Evolutionary conservation across 2,329 filamentous ascomycete genomes (phyloP), one percentile per base, ranked within the genome.

Genomic region (Microcera coccophila): DNA sequence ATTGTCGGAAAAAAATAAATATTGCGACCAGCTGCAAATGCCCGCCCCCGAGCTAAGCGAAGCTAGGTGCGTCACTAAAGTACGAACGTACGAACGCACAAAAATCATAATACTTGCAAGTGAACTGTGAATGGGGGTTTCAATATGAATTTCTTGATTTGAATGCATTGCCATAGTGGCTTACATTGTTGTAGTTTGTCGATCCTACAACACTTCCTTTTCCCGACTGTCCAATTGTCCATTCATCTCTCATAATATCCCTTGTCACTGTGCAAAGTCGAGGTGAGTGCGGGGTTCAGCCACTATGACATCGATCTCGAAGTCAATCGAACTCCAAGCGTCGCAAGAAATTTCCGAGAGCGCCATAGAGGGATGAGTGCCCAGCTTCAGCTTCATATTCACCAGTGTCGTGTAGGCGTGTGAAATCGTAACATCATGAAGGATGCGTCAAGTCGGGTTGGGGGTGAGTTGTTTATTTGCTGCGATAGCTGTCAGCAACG

Each of bases 381-480:
- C 49, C 49, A 53, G 49, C 53, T 53, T 55, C 50, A 53, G 54
- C 56, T 52, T 53, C n/a, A n/a, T n/a, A n/a, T n/a, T n/a, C 48
- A 48, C 26, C 45, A 39, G 39, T 41, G 48, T 62, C 52, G 52
- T 57, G 55, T 41, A 49, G 55, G 52, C 54, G 60, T 58, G 61
- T 59, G 56, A 60, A 54, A 47, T 65, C 62, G 59, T 61, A 57
- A 60, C 50, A 57, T 65, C 62, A 67, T 66, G 58, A 59, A 58
- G 67, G 69, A 70, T 70, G 66, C 57, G 68, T 71, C 65, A 61
- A 70, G 70, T 70, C 70, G 77, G 78, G 75, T 74, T 71, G 70
- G 69, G 71, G 71, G 73, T 69, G 74, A 79, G 70, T 67, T 69
- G 76, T 79, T 84, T 84, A 84, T 75, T 84, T 84, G 73, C 81